Evolutionary conservation across 2,329 filamentous ascomycete genomes (phyloP).

Genomic region (Aspergillus oerlinghausenensis): DNA sequence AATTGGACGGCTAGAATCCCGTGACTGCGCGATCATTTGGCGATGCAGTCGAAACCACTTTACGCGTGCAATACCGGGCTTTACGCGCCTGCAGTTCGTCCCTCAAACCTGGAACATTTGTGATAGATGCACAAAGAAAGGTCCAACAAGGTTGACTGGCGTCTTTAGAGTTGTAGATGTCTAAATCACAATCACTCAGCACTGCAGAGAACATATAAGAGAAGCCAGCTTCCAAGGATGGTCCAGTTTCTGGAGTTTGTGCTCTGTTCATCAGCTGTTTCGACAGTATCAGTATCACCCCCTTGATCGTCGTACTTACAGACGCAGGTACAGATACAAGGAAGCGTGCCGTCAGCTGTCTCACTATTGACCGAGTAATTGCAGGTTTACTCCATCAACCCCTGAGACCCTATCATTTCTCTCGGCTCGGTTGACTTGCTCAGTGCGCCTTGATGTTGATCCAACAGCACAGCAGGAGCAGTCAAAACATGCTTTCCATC

Average conservation of each 20-base stretch:
- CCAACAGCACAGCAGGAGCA: conserved; percentile 1
- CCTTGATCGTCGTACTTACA: neutral
- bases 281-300: neutral
- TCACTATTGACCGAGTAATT: neutral
- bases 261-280: neutral
- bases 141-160: neutral
- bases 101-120: conserved; percentile 14
- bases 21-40: conserved; percentile 37
- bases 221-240: neutral
- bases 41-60: conserved; percentile 27
- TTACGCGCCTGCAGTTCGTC: conserved; percentile 24
- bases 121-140: conserved; percentile 1
- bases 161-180: neutral
- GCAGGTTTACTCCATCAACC: neutral
- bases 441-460: neutral
- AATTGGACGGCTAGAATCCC: conserved; percentile 22
- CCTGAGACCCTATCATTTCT: neutral
- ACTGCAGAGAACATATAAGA: neutral
- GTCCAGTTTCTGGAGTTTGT: neutral
- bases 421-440: neutral
- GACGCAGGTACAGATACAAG: neutral
- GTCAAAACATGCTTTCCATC: conserved; percentile 15
- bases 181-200: neutral
- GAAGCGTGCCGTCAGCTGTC: neutral
- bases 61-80: conserved; percentile 26